Base-by-base conservation (phyloP, 2,329 filamentous ascomycete genomes). In the Eutypa lata region DNA sequence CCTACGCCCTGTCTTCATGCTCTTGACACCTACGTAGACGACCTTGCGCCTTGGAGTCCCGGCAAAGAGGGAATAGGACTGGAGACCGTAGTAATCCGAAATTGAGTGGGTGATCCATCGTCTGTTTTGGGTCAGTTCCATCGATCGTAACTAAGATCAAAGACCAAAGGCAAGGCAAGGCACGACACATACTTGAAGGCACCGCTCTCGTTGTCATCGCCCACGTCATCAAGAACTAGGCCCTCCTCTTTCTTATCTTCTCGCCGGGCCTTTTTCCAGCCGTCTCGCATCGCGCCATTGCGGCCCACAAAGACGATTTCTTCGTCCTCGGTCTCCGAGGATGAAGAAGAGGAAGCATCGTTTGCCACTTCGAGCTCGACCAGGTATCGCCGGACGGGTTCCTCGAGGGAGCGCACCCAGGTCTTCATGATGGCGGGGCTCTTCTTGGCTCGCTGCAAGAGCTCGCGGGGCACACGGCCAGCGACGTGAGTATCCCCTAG, bases 61-160 rank as follows among this genome's bases (percentile, higher is more conserved):
- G 1, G 87, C 80, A 0, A 88, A 88, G 54, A 93, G 83, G 4
- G 89, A 92, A 75, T 86, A 91, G 19, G 92, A 96, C 55, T 86
- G 82, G 52, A 97, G 80, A 44, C 91, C 92, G 67, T 97, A 97
- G 70, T 97, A 97, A 40, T 88, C 84, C 10, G 90, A 93, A 57
- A 97, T 92, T 53, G 90, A 89, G 71, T 97, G 92, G 1, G 95
- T 90, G 50, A 97, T 82, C 89, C 92, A 97, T 58, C 93, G 89
- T 60, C 89, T 93, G 56, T 11, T 14, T 19, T 10, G 26, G 46
- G 22, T 31, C 37, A 24, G 22, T 7, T 45, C 57, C 51, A 57
- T 54, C 47, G 35, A n/a, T 57, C 47, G 49, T 31, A 10, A 31
- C 26, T 31, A 31, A 6, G 26, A 10, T 31, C 26, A 31, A 6